phyloP scores from a whole-genome alignment of 345 rosid genomes.

The Rhodomyrtus tomentosa region DNA sequence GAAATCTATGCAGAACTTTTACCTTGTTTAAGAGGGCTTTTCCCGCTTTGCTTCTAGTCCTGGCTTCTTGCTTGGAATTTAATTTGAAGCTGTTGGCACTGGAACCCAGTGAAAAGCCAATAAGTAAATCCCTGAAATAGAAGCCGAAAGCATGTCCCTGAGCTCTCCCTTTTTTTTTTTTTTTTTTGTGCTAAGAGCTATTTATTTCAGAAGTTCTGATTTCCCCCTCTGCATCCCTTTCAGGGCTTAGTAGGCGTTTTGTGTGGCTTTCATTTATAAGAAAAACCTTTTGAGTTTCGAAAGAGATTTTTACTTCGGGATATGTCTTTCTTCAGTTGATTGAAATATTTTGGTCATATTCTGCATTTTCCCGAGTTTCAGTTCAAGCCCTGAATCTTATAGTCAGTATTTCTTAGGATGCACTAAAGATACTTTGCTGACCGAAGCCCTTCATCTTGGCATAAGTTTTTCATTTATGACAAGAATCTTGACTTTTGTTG shows the following conservation, averaged over 20 bases:
- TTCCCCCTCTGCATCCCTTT: neutral
- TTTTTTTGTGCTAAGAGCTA: neutral
- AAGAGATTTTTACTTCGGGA: neutral
- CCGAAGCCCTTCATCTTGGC: neutral
- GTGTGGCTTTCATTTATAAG: neutral
- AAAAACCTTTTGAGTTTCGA: neutral
- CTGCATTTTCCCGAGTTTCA: neutral
- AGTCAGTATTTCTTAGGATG: neutral
- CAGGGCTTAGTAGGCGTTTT: neutral
- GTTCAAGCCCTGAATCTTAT: neutral
- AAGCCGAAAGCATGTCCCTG: neutral
- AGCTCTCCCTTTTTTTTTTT: too few relatives aligned
- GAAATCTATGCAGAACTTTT: neutral
- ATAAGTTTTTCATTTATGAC: neutral
- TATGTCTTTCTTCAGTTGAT: neutral
- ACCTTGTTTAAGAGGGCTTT: neutral
- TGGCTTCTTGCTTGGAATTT: neutral
- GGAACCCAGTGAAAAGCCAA: neutral
- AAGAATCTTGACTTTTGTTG: neutral
- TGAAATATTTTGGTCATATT: neutral
- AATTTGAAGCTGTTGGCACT: neutral
- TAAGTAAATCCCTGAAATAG: neutral
- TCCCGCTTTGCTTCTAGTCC: neutral
- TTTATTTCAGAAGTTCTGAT: neutral
- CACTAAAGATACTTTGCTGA: neutral